A percentile compares a stretch with the other conserved stretches of the same genome.
Conservation (phyloP, 2,329 filamentous ascomycete genomes). For the Aspergillus ibericus region DNA sequence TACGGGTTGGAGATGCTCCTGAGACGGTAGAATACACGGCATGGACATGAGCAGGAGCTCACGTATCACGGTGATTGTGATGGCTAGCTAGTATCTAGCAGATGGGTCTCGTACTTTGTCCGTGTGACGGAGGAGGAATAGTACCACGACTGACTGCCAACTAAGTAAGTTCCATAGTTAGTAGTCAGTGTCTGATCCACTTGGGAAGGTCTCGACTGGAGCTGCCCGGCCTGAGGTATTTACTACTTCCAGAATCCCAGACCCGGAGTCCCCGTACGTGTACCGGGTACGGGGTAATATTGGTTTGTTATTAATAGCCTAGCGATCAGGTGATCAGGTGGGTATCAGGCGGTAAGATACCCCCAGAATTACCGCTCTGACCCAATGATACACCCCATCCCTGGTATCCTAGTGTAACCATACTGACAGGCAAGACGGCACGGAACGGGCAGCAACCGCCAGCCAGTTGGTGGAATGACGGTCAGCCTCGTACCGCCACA, state of each 20-base stretch:
- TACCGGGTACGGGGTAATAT: neutral
- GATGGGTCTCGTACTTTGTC: neutral
- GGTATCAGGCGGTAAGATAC: neutral
- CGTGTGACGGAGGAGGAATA: neutral
- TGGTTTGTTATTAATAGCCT: neutral
- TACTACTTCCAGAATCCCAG: too few relatives aligned
- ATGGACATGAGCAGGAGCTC: too few relatives aligned
- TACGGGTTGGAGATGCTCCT: neutral
- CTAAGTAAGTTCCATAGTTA: too few relatives aligned
- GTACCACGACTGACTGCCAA: neutral
- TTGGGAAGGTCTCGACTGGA: too few relatives aligned
- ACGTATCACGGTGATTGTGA: too few relatives aligned
- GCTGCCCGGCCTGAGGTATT: too few relatives aligned
- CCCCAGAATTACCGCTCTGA: neutral
- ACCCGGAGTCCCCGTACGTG: too few relatives aligned
- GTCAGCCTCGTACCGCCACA: constrained; percentile 3
- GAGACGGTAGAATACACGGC: too few relatives aligned
- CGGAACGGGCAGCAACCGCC: neutral
- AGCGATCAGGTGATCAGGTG: neutral
- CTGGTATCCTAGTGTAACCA: neutral
- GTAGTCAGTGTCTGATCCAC: too few relatives aligned
- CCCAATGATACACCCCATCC: neutral
- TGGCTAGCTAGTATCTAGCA: too few relatives aligned
- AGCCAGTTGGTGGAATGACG: neutral
- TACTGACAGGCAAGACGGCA: neutral